Evolutionary conservation across 768 basidiomycete species (phyloP), one percentile per base, ranked within the genome.

Genomic region (Tricholoma sp.): DNA sequence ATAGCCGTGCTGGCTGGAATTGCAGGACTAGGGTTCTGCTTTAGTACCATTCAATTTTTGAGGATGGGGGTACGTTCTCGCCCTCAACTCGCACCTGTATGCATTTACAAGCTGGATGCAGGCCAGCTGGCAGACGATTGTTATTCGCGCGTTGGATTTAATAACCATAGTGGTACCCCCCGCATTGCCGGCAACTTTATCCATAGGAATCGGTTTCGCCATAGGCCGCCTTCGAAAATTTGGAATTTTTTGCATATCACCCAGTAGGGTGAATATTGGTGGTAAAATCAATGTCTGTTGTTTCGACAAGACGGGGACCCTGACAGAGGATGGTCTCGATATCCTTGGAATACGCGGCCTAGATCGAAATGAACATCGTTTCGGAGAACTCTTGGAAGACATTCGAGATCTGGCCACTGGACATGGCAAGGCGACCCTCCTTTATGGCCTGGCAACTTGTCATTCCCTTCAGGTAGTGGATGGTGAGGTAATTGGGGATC

Each of bases 161-260:
- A 89, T 99, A 67, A 99, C 97, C 1, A 88, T 99, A 52, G 95
- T 98, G 46, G 96, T 98, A 9, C 97, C 97, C 14, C 97, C 97
- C 4, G 97, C 97, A 2, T 79, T 99, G 9, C 97, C 97, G 1
- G 97, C 97, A 0, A 98, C 97, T 2, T 78, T 99, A 52, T 96
- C 95, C 1, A 98, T 99, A 55, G 97, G 97, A 2, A 98, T 94
- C 2, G 93, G 92, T 65, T 98, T 99, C 64, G 91, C 97, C 31
- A 89, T 98, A 56, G 76, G 81, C 29, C 86, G 97, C 54, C 82
- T 99, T 16, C 88, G 94, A 52, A 92, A 89, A 67, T 74, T 78
- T 24, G 91, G 89, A 11, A 90, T 99, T 55, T 98, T 89, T 76
- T 99, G 97, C 70, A 98, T 98, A 59, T 94, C 97, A 0, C 97